Percentiles rank a stretch among this genome's conserved stretches.
These are phyloP conservation scores for Pseudogymnoascus verrucosus DNA, from an alignment of 2,329 filamentous ascomycete species.

Conservation along the genomic window DNA sequence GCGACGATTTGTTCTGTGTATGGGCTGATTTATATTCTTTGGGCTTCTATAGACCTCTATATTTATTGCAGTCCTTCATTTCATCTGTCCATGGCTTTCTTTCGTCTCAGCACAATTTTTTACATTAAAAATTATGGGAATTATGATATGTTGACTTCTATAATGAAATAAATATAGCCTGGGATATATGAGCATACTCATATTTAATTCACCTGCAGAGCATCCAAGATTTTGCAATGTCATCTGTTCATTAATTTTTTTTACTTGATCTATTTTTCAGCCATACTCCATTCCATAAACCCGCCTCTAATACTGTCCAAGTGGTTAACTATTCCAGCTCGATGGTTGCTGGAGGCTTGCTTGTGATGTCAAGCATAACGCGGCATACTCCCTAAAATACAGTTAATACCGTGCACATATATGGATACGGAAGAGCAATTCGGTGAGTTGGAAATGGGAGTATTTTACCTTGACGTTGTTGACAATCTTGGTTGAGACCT, in stretches of 20 bases:
- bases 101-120: not conserved
- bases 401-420: slow-evolving; percentile 7
- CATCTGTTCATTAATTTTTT: not conserved
- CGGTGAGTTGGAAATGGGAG: not conserved
- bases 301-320: not conserved
- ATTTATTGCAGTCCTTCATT: not conserved
- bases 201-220: not conserved
- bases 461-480: slow-evolving; percentile 54
- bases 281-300: slow-evolving; percentile 11
- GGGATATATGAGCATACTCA: not conserved
- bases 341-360: slow-evolving; percentile 50
- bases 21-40: not conserved
- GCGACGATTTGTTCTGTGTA: not conserved
- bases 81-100: not conserved
- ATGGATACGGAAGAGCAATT: not conserved
- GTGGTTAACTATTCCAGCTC: slow-evolving; percentile 55
- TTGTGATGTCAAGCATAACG: slow-evolving; percentile 58
- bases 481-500: slow-evolving; percentile 59
- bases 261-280: slow-evolving; percentile 8
- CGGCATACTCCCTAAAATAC: slow-evolving; percentile 50
- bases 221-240: not conserved
- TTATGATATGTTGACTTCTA: not conserved
- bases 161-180: not conserved
- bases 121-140: not conserved
- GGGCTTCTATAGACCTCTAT: not conserved